These are phyloP conservation scores for Aspergillus thermomutatus DNA, from an alignment of 2,329 filamentous ascomycete species.

Conservation along the genomic window DNA sequence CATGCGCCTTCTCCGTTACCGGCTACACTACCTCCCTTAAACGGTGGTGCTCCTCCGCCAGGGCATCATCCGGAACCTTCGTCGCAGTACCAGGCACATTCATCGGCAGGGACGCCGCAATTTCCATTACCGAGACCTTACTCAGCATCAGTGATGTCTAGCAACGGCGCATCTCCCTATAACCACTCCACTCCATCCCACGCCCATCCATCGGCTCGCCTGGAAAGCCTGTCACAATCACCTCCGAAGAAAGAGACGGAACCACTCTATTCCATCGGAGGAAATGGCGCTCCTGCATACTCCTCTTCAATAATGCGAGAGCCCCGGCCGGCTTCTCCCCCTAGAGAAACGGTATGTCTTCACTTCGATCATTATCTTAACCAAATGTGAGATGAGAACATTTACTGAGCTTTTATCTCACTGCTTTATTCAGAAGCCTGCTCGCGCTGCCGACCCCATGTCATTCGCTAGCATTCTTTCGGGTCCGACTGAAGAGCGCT, in stretches of 20 bases:
- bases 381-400: background rate
- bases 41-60: slow-evolving; percentile 30
- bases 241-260: slow-evolving; percentile 40
- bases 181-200: slow-evolving; percentile 36
- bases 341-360: slow-evolving; percentile 40
- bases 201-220: slow-evolving; percentile 38
- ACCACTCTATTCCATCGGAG: slow-evolving; percentile 28
- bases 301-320: slow-evolving; percentile 31
- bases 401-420: background rate
- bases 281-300: slow-evolving; percentile 29
- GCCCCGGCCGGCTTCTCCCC: slow-evolving; percentile 32
- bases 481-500: slow-evolving; percentile 62
- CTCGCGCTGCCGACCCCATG: slow-evolving; percentile 81
- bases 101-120: slow-evolving; percentile 27
- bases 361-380: slow-evolving; percentile 15
- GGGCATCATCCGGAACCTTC: slow-evolving; percentile 31
- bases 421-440: slow-evolving; percentile 56
- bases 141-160: slow-evolving; percentile 31
- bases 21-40: slow-evolving; percentile 39
- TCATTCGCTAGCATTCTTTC: slow-evolving; percentile 94
- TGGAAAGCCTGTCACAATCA: slow-evolving; percentile 39
- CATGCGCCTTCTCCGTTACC: slow-evolving; percentile 41
- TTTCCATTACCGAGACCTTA: slow-evolving; percentile 36
- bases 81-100: slow-evolving; percentile 35
- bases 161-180: slow-evolving; percentile 37